phyloP scores from a whole-genome alignment of 2,329 filamentous ascomycete species.

The Tolypocladium endophyticum region DNA sequence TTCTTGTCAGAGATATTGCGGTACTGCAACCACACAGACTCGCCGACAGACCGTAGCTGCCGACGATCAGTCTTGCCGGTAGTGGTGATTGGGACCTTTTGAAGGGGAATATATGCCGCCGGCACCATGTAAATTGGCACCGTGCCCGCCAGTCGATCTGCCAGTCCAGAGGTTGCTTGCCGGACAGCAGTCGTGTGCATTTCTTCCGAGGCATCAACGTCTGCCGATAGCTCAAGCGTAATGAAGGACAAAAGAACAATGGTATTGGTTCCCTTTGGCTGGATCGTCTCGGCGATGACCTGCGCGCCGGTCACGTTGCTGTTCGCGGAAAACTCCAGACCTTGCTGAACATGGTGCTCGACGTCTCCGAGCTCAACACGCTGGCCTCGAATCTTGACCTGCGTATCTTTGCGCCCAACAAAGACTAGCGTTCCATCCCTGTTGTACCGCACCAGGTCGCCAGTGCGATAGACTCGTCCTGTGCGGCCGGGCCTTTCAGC shows the following conservation, averaged over 20 bases:
- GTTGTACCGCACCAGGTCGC: conserved; percentile 32
- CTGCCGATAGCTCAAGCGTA: background rate
- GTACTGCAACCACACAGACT: background rate
- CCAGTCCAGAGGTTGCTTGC: background rate
- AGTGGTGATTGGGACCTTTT: conserved; percentile 5
- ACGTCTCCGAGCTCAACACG: conserved; percentile 31
- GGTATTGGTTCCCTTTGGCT: conserved; percentile 1
- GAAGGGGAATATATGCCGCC: conserved; percentile 4
- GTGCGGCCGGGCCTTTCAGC: background rate
- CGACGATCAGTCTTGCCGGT: conserved; percentile 8
- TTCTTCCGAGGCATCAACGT: background rate
- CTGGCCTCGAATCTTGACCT: conserved; percentile 46
- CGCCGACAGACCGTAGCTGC: conserved; percentile 4
- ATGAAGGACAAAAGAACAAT: conserved; percentile 7
- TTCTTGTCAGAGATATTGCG: background rate
- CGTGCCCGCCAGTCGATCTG: conserved; percentile 1
- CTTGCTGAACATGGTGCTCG: conserved; percentile 6
- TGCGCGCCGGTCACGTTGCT: background rate
- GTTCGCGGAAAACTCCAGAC: background rate
- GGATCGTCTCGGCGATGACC: conserved; percentile 5
- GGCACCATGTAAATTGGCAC: conserved; percentile 10
- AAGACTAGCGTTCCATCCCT: conserved; percentile 23
- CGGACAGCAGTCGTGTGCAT: background rate
- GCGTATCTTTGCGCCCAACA: conserved; percentile 40
- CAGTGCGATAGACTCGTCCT: conserved; percentile 30